Base-by-base conservation (phyloP, 2,329 filamentous ascomycete species). In the Penicillium digitatum region DNA sequence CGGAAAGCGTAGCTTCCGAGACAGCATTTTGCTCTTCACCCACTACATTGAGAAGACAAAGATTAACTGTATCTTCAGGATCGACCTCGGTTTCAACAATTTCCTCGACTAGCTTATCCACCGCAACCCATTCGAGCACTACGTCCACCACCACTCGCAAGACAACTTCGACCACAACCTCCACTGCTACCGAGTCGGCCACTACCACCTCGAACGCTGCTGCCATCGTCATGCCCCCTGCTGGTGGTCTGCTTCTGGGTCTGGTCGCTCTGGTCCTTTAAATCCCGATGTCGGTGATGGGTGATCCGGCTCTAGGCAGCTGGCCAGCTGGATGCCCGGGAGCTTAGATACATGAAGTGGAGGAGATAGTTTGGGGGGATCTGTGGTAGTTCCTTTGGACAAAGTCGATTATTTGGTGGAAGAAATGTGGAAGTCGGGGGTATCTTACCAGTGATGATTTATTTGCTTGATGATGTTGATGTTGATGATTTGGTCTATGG, bases 241-340 rank as follows among this genome's bases (percentile, higher is more conserved):
- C 62, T 8, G 67, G 69, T n/a, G 62, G 67, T 27, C 52, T 70
- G 29, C 55, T 70, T 45, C 37, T 70, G 38, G 62, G 66, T 32
- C 55, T 70, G 14, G 58, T 65, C 9, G 66, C 66, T 11, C 46
- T 69, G n/a, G 55, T 58, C 10, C 52, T 70, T 38, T 71, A 54
- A 61, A 47, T 31, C 3, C 22, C 29, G 9, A 4, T 8, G n/a
- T 35, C 18, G 37, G 53, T 43, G 14, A 27, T 16, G 16, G 3
- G n/a, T 35, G 3, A 6, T 11, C 27, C 9, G 5, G 14, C 26
- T 24, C n/a, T 22, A 20, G n/a, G 20, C 12, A 27, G 29, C 12
- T 29, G 45, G 37, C 8, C 3, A 42, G 7, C 12, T 35, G 45
- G 47, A 12, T 2, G 38, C 4, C 4, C 2, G 10, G 35, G 29